A percentile compares a stretch with the other conserved stretches of the same genome.
Conservation (phyloP, 2,329 filamentous ascomycete genomes). For the Lachnellula arida region DNA sequence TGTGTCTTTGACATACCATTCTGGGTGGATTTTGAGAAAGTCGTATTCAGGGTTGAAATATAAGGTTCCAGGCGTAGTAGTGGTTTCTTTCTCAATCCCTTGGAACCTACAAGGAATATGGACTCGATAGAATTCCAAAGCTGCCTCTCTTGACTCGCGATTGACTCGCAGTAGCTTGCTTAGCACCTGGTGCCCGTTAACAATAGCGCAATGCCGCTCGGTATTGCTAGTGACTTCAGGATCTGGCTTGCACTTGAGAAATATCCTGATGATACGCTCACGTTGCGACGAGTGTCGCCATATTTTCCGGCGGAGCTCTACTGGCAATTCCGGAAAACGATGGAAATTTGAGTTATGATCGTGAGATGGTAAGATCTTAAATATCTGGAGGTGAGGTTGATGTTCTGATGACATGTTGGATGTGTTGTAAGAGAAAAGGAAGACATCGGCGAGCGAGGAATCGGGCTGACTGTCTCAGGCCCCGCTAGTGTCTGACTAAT, state of each 20-base stretch:
- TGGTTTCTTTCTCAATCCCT: neutral
- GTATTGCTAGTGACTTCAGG: neutral
- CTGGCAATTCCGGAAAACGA: neutral
- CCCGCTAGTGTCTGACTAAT: too few relatives aligned
- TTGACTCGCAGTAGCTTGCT: neutral
- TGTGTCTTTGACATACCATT: neutral
- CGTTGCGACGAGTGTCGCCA: neutral
- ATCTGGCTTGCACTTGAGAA: neutral
- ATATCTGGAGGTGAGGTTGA: neutral
- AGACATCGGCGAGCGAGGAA: too few relatives aligned
- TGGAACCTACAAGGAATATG: conserved; percentile 3
- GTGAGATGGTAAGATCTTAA: neutral
- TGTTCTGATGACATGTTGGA: neutral
- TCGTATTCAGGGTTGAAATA: conserved; percentile 5
- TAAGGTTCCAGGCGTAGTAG: neutral
- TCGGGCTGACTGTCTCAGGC: too few relatives aligned
- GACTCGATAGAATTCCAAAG: conserved; percentile 1
- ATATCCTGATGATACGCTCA: neutral
- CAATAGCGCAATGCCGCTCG: neutral
- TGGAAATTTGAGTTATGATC: neutral
- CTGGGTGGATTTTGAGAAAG: neutral
- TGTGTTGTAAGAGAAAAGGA: too few relatives aligned
- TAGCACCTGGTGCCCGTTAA: neutral
- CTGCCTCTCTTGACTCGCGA: conserved; percentile 1
- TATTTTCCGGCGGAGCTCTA: neutral